phyloP scores from a whole-genome alignment of 164 flowering plant genomes.

The Euptelea pleiosperma region DNA sequence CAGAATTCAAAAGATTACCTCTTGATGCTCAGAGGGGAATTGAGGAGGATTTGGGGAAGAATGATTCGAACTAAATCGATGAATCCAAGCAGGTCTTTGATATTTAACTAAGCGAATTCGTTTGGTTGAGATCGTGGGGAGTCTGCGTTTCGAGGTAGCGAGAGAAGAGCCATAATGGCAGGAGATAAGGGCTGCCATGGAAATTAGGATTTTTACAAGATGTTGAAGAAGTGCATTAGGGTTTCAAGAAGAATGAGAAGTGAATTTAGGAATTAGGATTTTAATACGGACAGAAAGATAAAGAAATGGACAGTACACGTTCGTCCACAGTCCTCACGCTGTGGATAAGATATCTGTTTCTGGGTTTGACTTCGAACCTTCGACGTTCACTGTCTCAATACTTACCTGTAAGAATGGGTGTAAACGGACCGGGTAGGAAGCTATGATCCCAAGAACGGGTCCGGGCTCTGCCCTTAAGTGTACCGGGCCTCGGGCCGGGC shows the following conservation, averaged over 20 bases:
- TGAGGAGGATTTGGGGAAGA: slow-evolving; percentile 16
- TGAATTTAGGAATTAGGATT: too few relatives aligned
- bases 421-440: too few relatives aligned
- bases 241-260: neutral
- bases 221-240: slow-evolving; percentile 10
- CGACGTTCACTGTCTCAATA: too few relatives aligned
- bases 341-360: too few relatives aligned
- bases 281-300: too few relatives aligned
- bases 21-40: slow-evolving; percentile 13
- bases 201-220: slow-evolving; percentile 4
- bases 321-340: too few relatives aligned
- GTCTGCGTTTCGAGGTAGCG: slow-evolving; percentile 13
- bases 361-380: too few relatives aligned
- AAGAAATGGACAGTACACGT: too few relatives aligned
- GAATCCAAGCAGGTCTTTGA: slow-evolving; percentile 10
- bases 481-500: too few relatives aligned
- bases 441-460: too few relatives aligned
- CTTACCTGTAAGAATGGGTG: too few relatives aligned
- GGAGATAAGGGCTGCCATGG: slow-evolving; percentile 49
- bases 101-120: slow-evolving; percentile 6
- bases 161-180: slow-evolving; percentile 33
- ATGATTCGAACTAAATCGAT: slow-evolving; percentile 19
- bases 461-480: too few relatives aligned
- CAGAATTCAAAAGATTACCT: slow-evolving; percentile 15
- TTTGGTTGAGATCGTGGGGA: slow-evolving; percentile 21